Percentiles rank a stretch among this genome's conserved stretches.
These are phyloP conservation scores for Drechslerella coelobrocha DNA, from an alignment of 2,329 filamentous ascomycete species.

Conservation along the genomic window DNA sequence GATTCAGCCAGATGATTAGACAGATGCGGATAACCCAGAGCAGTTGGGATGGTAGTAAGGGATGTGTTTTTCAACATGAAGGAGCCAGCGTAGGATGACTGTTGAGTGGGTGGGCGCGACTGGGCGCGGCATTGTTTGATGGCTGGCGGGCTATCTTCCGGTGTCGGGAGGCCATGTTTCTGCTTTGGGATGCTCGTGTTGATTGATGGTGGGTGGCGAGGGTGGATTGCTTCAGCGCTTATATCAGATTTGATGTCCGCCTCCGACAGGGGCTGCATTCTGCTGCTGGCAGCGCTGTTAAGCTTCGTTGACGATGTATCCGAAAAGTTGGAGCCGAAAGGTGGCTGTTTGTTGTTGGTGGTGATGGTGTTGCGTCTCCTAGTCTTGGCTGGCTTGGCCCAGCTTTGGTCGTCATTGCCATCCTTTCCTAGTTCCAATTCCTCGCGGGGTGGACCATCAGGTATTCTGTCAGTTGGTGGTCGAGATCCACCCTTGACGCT, in stretches of 20 bases:
- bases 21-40: constrained; percentile 52
- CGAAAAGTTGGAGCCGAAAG: constrained; percentile 47
- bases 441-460: constrained; percentile 28
- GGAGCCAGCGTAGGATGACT: constrained; percentile 36
- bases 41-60: constrained; percentile 38
- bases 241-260: constrained; percentile 48
- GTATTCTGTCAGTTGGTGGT: constrained; percentile 35
- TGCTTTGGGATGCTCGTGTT: constrained; percentile 47
- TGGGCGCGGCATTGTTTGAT: constrained; percentile 43
- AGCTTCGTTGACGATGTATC: constrained; percentile 45
- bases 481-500: constrained; percentile 38
- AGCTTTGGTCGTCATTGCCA: constrained; percentile 49
- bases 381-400: constrained; percentile 46
- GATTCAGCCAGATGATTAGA: constrained; percentile 51
- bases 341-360: constrained; percentile 39
- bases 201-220: constrained; percentile 48
- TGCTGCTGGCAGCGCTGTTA: constrained; percentile 41
- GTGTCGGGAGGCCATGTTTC: constrained; percentile 40
- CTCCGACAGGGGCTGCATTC: constrained; percentile 47
- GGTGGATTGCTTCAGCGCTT: constrained; percentile 38
- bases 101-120: constrained; percentile 35
- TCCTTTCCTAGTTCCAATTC: constrained; percentile 47
- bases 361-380: constrained; percentile 47
- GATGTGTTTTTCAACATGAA: constrained; percentile 24
- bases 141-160: constrained; percentile 47